A percentile compares a stretch with the other conserved stretches of the same genome.
These are phyloP conservation scores for Dipodascus geniculatus DNA, from an alignment of 805 yeast genomes.

Conservation along the genomic window DNA sequence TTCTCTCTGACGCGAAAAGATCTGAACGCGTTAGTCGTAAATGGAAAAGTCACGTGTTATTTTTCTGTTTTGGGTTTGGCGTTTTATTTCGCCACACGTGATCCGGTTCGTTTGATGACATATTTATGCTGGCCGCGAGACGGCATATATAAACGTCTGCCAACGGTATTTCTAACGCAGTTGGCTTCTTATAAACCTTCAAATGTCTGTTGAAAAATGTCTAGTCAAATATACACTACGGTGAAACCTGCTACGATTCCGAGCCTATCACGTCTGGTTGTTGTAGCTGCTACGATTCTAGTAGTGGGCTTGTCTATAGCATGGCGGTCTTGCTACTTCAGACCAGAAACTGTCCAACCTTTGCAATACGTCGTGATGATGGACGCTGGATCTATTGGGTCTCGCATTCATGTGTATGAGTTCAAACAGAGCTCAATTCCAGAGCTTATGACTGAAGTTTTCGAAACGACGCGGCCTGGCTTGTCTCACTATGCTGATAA, in stretches of 20 bases:
- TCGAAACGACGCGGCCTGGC: conserved; percentile 84
- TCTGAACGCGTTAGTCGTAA: not conserved
- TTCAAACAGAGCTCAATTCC: conserved; percentile 65
- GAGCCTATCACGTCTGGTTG: not conserved
- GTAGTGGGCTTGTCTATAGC: not conserved
- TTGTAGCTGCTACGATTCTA: not conserved
- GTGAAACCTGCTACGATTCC: not conserved
- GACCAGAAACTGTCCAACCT: not conserved
- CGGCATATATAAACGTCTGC: too few species aligned
- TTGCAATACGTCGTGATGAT: conserved; percentile 79
- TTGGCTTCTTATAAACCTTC: not conserved
- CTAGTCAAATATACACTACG: not conserved
- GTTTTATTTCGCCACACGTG: not conserved
- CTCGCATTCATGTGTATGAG: conserved; percentile 84
- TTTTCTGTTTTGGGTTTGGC: not conserved
- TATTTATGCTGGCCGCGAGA: too few species aligned
- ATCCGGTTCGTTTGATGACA: too few species aligned
- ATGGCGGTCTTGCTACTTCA: not conserved
- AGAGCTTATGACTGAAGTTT: conserved; percentile 59
- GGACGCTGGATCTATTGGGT: conserved; percentile 96
- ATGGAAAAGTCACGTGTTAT: not conserved
- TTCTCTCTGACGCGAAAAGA: not conserved
- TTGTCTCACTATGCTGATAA: conserved; percentile 74
- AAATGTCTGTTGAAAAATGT: not conserved
- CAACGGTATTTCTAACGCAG: too few species aligned